Percentiles rank a stretch among this genome's conserved stretches.
These are phyloP conservation scores for Gliomastix tumulicola DNA, from an alignment of 2,329 filamentous ascomycete genomes.

Conservation along the genomic window DNA sequence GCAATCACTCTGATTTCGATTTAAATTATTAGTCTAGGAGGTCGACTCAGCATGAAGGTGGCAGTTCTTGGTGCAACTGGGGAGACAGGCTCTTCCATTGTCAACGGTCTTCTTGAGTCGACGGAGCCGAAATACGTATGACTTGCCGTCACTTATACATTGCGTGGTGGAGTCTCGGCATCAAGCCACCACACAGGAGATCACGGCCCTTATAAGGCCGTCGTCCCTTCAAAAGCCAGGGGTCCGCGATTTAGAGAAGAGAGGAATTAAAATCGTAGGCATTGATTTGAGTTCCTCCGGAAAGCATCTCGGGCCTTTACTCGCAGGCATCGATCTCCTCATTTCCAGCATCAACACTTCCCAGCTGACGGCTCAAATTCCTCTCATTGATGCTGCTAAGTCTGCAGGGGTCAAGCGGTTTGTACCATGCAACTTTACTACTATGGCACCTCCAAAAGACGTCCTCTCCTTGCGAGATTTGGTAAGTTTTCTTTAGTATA, in stretches of 20 bases:
- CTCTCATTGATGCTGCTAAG: slow-evolving; percentile 38
- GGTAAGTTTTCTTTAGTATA: too few relatives aligned
- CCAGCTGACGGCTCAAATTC: too few relatives aligned
- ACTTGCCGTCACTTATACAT: too few relatives aligned
- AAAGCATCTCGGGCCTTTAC: too few relatives aligned
- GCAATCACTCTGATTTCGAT: too few relatives aligned
- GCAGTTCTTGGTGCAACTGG: slow-evolving; percentile 32
- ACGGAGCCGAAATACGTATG: slow-evolving; percentile 20
- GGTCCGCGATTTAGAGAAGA: slow-evolving; percentile 26
- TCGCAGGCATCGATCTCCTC: slow-evolving; percentile 36
- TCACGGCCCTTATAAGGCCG: slow-evolving; percentile 38
- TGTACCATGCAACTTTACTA: slow-evolving; percentile 41
- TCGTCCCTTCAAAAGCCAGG: slow-evolving; percentile 37
- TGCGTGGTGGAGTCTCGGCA: too few relatives aligned
- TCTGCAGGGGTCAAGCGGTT: slow-evolving; percentile 42
- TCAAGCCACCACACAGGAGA: slow-evolving; percentile 31
- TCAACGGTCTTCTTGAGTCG: slow-evolving; percentile 26
- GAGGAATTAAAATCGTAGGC: slow-evolving; percentile 33
- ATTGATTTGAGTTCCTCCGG: too few relatives aligned
- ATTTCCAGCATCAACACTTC: slow-evolving; percentile 34
- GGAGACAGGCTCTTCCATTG: slow-evolving; percentile 28
- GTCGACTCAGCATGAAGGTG: slow-evolving; percentile 18
- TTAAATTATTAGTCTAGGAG: too few relatives aligned
- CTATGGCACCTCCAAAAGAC: slow-evolving; percentile 33
- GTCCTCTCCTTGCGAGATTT: too few relatives aligned